Conservation (phyloP, 371 early-diverging fungal genomes). For the Funneliformis caledonium region DNA sequence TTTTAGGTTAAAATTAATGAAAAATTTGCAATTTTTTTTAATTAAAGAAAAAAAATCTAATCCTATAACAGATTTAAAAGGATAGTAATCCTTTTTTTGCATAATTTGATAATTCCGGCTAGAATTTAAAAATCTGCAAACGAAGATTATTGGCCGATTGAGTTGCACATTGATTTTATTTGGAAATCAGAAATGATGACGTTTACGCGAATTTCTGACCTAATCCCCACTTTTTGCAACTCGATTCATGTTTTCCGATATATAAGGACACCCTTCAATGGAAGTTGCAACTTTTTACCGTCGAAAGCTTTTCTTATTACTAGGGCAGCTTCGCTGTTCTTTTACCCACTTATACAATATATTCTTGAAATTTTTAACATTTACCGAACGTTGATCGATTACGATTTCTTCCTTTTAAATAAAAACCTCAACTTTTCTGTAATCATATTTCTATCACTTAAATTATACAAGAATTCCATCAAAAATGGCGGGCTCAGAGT, state of each 20-base stretch:
- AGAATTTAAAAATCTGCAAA: not conserved
- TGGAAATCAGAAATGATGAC: not conserved
- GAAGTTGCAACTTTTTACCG: not conserved
- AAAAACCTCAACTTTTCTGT: not conserved
- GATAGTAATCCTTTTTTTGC: too few species aligned
- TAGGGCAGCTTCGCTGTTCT: not conserved
- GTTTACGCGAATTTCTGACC: constrained; percentile 12
- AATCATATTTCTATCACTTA: not conserved
- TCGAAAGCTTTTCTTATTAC: not conserved
- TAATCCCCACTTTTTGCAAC: not conserved
- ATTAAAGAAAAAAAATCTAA: too few species aligned
- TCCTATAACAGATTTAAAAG: too few species aligned
- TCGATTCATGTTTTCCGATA: not conserved
- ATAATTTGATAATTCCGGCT: too few species aligned
- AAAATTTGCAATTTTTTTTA: too few species aligned
- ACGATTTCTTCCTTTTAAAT: not conserved
- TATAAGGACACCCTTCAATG: not conserved
- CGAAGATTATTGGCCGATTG: not conserved
- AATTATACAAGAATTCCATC: not conserved
- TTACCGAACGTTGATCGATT: not conserved
- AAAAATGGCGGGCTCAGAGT: constrained; percentile 14
- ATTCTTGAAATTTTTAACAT: not conserved
- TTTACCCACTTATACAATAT: not conserved
- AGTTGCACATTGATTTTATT: not conserved
- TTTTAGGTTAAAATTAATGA: too few species aligned